A percentile compares a stretch with the other conserved stretches of the same genome.
Evolutionary conservation across 2,329 filamentous ascomycete genomes (phyloP).

Genomic region (Zymoseptoria passerinii): DNA sequence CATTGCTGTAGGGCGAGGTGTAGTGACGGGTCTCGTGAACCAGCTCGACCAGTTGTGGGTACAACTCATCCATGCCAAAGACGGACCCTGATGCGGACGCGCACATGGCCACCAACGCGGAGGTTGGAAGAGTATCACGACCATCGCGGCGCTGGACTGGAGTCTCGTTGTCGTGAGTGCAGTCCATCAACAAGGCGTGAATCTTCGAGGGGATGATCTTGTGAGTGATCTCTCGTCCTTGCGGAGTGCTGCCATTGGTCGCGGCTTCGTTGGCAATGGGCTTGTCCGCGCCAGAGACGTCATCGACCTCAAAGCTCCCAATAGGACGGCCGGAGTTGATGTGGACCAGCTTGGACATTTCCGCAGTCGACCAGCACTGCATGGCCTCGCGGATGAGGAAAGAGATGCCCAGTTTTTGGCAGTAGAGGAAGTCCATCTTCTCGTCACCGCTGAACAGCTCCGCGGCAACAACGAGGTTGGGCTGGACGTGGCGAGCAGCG

Average conservation of each 20-base stretch:
- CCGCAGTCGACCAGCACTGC: slow-evolving; percentile 94
- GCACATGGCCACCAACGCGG: slow-evolving; percentile 92
- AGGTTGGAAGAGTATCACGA: slow-evolving; percentile 86
- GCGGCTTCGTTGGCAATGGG: slow-evolving; percentile 21
- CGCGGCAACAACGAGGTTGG: slow-evolving; percentile 83
- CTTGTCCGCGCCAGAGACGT: slow-evolving; percentile 58
- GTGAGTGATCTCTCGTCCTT: slow-evolving; percentile 58
- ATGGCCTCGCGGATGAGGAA: slow-evolving; percentile 93
- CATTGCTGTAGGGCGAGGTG: slow-evolving; percentile 62
- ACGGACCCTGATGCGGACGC: slow-evolving; percentile 89
- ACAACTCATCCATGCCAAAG: slow-evolving; percentile 96
- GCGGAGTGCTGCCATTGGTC: slow-evolving; percentile 26
- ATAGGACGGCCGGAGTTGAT: slow-evolving; percentile 89
- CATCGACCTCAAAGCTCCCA: slow-evolving; percentile 93
- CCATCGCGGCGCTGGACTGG: slow-evolving; percentile 93
- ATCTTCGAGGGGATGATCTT: slow-evolving; percentile 81
- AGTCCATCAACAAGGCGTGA: slow-evolving; percentile 96
- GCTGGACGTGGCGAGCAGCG: slow-evolving; percentile 78
- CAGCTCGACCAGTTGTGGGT: slow-evolving; percentile 84
- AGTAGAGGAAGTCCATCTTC: slow-evolving; percentile 92
- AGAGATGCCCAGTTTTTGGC: slow-evolving; percentile 83
- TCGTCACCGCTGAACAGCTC: slow-evolving; percentile 95
- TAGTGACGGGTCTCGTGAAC: slow-evolving; percentile 84
- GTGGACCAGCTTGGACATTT: slow-evolving; percentile 87
- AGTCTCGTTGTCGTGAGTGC: slow-evolving; percentile 96